Percentiles rank a stretch among this genome's conserved stretches.
These are phyloP conservation scores for Gigaspora rosea DNA, from an alignment of 192 early-diverging fungal species.

Conservation along the genomic window DNA sequence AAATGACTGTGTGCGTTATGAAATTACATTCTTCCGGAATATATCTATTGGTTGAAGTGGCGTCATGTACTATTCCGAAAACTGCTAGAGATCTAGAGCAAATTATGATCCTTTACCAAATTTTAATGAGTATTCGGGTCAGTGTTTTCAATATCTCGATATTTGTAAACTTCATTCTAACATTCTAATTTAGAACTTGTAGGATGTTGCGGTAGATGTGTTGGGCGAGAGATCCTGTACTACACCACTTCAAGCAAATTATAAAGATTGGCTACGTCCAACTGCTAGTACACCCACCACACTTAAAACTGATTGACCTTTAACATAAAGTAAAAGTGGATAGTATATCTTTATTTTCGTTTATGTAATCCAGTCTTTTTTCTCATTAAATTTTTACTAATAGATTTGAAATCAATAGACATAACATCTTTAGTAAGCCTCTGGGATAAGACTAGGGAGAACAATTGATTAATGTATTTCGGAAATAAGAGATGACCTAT, in stretches of 20 bases:
- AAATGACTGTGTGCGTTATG: constrained; percentile 21
- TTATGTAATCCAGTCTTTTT: too few species aligned
- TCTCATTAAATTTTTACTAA: too few species aligned
- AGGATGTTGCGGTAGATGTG: constrained; percentile 8
- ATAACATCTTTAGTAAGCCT: too few species aligned
- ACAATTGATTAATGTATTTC: too few species aligned
- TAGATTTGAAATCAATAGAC: too few species aligned
- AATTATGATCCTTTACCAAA: constrained; percentile 15
- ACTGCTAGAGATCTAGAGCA: constrained; percentile 7
- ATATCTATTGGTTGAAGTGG: constrained; percentile 30
- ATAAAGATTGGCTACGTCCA: constrained; percentile 3
- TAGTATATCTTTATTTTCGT: too few species aligned
- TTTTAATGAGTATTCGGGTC: constrained; percentile 27
- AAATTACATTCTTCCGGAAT: constrained; percentile 18
- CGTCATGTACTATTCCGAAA: neutral
- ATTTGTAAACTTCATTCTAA: neutral
- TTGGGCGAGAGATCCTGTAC: neutral
- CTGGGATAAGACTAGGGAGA: too few species aligned
- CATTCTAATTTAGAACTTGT: neutral
- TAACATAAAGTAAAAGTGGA: too few species aligned
- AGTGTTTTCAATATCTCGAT: constrained; percentile 3
- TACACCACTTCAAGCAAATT: neutral
- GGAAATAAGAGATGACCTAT: too few species aligned
- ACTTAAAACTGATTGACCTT: too few species aligned
- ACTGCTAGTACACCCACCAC: constrained; percentile 18